phyloP scores from a whole-genome alignment of 2,329 filamentous ascomycete species.

The Scytalidium lignicola region DNA sequence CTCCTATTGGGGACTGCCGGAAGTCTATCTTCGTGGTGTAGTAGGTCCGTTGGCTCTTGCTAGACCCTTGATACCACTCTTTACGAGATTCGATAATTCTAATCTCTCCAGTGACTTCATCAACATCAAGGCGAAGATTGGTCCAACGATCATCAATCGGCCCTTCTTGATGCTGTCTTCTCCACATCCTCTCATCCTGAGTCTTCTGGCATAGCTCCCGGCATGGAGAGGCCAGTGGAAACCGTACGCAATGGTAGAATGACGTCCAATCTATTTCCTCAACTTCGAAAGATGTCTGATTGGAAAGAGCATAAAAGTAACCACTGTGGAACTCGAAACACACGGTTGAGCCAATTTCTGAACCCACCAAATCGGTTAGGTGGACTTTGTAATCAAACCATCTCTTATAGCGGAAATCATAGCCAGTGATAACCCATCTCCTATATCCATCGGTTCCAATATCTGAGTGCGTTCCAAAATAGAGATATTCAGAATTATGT shows the following conservation, averaged over 20 bases:
- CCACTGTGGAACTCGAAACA: slow-evolving; percentile 65
- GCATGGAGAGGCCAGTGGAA: slow-evolving; percentile 47
- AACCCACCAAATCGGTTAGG: slow-evolving; percentile 55
- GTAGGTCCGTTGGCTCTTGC: slow-evolving; percentile 58
- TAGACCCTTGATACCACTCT: slow-evolving; percentile 57
- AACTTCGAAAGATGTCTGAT: slow-evolving; percentile 54
- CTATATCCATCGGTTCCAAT: slow-evolving; percentile 47
- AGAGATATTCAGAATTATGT: slow-evolving; percentile 56
- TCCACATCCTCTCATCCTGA: slow-evolving; percentile 50
- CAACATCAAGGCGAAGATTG: slow-evolving; percentile 54
- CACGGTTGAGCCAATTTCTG: slow-evolving; percentile 61
- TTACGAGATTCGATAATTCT: slow-evolving; percentile 63
- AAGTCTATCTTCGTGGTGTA: slow-evolving; percentile 54
- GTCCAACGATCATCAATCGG: slow-evolving; percentile 72
- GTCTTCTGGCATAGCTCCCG: slow-evolving; percentile 34
- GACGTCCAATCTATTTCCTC: slow-evolving; percentile 63
- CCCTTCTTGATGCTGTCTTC: slow-evolving; percentile 63
- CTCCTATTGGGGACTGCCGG: slow-evolving; percentile 11
- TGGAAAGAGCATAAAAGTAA: slow-evolving; percentile 67
- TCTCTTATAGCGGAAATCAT: slow-evolving; percentile 36
- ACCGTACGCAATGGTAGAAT: slow-evolving; percentile 62
- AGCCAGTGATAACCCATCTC: slow-evolving; percentile 58
- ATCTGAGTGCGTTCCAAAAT: slow-evolving; percentile 60
- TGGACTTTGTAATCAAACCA: slow-evolving; percentile 42
- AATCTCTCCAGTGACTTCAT: slow-evolving; percentile 53